Percentiles rank a stretch among this genome's conserved stretches.
Evolutionary conservation across 352 stramenopile species (phyloP).

Genomic region (Globisporangium takayamanum): DNA sequence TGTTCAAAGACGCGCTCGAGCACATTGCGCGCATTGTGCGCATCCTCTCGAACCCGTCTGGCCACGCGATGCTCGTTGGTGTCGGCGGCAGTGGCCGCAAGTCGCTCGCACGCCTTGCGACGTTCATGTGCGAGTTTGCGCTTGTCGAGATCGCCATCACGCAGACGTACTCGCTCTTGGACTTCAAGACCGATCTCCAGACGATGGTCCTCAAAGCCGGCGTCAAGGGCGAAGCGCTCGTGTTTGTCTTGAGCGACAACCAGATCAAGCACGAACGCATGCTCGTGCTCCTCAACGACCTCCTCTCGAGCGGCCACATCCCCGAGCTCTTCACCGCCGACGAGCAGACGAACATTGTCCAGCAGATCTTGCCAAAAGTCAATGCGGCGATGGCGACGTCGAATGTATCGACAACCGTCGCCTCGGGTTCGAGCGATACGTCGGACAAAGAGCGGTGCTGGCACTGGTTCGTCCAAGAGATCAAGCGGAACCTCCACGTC

Average conservation of each 20-base stretch:
- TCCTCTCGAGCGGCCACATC: constrained; percentile 90
- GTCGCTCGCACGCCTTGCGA: constrained; percentile 85
- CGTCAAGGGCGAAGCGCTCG: constrained; percentile 88
- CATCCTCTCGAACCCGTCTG: constrained; percentile 92
- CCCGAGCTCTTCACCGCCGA: constrained; percentile 90
- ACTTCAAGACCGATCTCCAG: constrained; percentile 95
- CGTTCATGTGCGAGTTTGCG: constrained; percentile 88
- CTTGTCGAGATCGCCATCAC: constrained; percentile 90
- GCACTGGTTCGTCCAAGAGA: constrained; percentile 88
- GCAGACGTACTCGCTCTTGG: constrained; percentile 84
- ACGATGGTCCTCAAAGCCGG: constrained; percentile 86
- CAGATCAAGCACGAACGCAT: constrained; percentile 95
- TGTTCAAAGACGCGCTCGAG: constrained; percentile 95
- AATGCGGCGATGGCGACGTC: constrained; percentile 42
- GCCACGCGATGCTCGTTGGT: constrained; percentile 92
- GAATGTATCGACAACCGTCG: not conserved
- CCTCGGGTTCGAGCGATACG: constrained; percentile 27
- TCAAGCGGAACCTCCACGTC: constrained; percentile 91
- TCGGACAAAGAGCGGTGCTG: constrained; percentile 92
- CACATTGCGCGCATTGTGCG: constrained; percentile 92
- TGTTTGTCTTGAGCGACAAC: constrained; percentile 90
- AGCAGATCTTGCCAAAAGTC: constrained; percentile 82
- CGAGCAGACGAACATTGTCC: constrained; percentile 88
- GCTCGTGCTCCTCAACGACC: constrained; percentile 93
- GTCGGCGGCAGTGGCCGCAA: constrained; percentile 93